These are phyloP conservation scores for Melaleuca quinquenervia DNA, from an alignment of 345 rosid genomes.

Conservation along the genomic window DNA sequence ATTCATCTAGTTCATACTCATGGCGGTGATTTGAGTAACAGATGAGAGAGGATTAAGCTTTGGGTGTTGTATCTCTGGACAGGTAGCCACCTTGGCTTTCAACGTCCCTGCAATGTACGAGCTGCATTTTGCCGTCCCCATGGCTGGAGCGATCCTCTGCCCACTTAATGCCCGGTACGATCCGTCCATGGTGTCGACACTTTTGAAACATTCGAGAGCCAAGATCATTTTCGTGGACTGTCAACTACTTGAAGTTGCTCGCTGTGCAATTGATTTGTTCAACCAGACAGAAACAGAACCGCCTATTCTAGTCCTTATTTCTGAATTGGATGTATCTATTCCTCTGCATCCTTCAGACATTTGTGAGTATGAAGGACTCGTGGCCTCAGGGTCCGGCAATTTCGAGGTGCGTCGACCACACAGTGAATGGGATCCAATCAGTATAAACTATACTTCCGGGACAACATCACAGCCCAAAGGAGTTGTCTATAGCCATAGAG, in stretches of 20 bases:
- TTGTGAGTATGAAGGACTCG: conserved; percentile 33
- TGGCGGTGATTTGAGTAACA: neutral
- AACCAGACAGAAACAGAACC: conserved; percentile 13
- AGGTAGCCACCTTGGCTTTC: conserved; percentile 62
- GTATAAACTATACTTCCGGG: conserved; percentile 79
- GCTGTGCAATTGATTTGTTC: conserved; percentile 39
- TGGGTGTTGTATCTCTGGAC: neutral
- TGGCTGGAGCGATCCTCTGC: conserved; percentile 71
- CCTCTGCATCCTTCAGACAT: neutral
- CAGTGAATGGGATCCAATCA: conserved; percentile 74
- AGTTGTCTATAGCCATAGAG: conserved; percentile 79
- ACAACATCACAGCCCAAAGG: conserved; percentile 85
- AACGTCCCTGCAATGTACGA: conserved; percentile 77
- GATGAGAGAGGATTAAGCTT: neutral
- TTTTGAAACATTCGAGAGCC: conserved; percentile 47
- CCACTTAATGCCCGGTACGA: conserved; percentile 59
- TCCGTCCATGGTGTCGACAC: conserved; percentile 34
- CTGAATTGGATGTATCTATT: conserved; percentile 15
- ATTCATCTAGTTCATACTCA: neutral
- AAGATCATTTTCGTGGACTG: conserved; percentile 51
- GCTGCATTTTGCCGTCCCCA: conserved; percentile 79
- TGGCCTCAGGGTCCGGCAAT: conserved; percentile 24
- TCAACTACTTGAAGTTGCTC: conserved; percentile 41
- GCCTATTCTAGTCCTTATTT: conserved; percentile 35
- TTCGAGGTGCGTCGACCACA: conserved; percentile 36